Evolutionary conservation across 768 basidiomycete species (phyloP).

Genomic region (Boletales sp.): DNA sequence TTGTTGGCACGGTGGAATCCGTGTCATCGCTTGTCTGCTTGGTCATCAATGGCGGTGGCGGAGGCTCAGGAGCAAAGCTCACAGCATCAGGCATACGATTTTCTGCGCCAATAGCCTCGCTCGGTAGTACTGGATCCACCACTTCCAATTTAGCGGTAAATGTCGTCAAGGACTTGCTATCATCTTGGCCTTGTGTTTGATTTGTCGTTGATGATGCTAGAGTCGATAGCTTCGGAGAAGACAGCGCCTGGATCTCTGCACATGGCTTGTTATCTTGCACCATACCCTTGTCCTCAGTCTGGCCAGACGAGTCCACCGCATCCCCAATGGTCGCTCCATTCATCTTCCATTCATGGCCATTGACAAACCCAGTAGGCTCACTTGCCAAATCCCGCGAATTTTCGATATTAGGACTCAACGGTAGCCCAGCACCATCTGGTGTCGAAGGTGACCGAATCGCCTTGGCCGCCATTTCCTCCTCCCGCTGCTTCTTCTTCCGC

Average conservation of each 20-base stretch:
- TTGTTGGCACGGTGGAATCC: neutral
- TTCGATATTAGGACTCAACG: constrained; percentile 20
- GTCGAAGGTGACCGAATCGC: constrained; percentile 20
- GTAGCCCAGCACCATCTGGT: constrained; percentile 7
- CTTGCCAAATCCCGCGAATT: constrained; percentile 12
- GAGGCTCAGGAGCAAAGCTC: constrained; percentile 30
- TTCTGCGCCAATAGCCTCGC: constrained; percentile 14
- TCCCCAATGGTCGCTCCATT: constrained; percentile 2
- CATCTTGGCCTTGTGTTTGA: constrained; percentile 6
- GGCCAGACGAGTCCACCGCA: neutral
- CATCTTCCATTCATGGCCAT: constrained; percentile 12
- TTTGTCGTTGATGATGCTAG: neutral
- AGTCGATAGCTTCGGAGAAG: neutral
- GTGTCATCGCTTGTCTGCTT: constrained; percentile 16
- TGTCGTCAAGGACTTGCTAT: constrained; percentile 6
- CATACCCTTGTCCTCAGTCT: neutral
- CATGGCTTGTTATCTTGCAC: neutral
- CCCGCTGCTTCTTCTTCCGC: constrained; percentile 51
- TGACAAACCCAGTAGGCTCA: constrained; percentile 1
- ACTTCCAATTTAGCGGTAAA: constrained; percentile 25
- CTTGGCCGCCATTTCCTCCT: constrained; percentile 39
- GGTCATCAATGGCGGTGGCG: constrained; percentile 29
- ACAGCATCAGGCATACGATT: constrained; percentile 19
- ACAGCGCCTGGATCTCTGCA: neutral
- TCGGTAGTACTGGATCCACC: constrained; percentile 20